These are phyloP conservation scores for Ophiognomonia clavigignenti-juglandacearum DNA, from an alignment of 2,329 filamentous ascomycete genomes.

Conservation along the genomic window DNA sequence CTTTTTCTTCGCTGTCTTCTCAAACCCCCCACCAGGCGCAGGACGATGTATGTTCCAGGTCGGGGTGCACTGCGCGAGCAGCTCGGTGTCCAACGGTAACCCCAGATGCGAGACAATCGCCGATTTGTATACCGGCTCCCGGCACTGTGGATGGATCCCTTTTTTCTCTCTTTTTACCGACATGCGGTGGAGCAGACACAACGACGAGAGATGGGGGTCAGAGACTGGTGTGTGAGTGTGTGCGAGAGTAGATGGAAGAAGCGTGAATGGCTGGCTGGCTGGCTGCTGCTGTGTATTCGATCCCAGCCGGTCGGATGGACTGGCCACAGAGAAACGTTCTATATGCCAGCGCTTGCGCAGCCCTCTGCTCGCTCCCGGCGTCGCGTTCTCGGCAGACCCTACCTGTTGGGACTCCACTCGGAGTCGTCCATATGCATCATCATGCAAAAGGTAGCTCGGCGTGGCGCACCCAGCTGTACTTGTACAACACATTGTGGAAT, in stretches of 20 bases:
- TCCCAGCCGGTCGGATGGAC: background rate
- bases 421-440: background rate
- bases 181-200: background rate
- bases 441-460: background rate
- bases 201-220: too few species aligned
- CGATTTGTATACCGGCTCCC: background rate
- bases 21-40: too few species aligned
- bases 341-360: background rate
- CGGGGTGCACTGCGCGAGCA: background rate
- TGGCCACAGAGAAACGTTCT: background rate
- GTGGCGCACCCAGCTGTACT: too few species aligned
- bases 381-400: background rate
- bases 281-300: too few species aligned
- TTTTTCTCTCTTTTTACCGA: background rate
- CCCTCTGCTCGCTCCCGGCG: background rate
- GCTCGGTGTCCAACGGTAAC: conserved; percentile 16
- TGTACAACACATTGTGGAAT: too few species aligned
- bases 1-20: too few species aligned
- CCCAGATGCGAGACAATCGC: conserved; percentile 12
- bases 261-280: too few species aligned
- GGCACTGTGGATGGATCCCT: too few species aligned
- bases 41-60: background rate
- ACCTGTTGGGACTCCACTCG: conserved; percentile 1
- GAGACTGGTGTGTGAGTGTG: too few species aligned
- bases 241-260: too few species aligned